Base-by-base conservation (phyloP, 2,329 filamentous ascomycete species). In the Trichoderma cornu-damae region DNA sequence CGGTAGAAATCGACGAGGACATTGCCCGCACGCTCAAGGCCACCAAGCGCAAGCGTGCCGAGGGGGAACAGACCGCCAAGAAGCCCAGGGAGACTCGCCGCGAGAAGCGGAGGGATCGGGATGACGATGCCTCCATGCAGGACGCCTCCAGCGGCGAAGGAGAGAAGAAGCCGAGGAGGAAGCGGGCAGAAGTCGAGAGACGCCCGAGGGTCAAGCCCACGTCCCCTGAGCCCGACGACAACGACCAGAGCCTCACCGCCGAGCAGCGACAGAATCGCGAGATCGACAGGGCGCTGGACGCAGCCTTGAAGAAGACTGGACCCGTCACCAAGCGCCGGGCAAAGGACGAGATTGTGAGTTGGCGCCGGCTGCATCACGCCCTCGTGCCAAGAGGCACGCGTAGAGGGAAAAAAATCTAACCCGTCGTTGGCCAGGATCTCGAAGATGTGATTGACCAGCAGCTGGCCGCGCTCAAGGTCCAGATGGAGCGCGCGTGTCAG, bases 401-500 rank as follows among this genome's bases (percentile, higher is more conserved):
- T 24, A 2, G 40, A 37, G n/a, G n/a, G n/a, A n/a, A n/a, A n/a
- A n/a, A n/a, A n/a, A 30, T 16, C 4, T 16, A 14, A 54, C 38
- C n/a, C 9, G 2, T 30, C 3, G 20, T 12, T 20, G 24, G 6
- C 14, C 65, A 93, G 88, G 93, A 97, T 63, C 80, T 97, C 46
- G 92, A 96, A 70, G 87, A 90, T 66, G 87, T 89, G 74, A 89
- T 93, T 63, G 94, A 97, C 69, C 88, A 91, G 43, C 87, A 95
- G 68, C 91, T 99, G 62, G 90, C 90, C 58, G 81, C 87, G 48
- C 87, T 99, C 70, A 94, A 94, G 68, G 81, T 89, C 54, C 85
- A 86, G 57, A 99, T 99, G 92, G 91, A 94, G 64, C 81, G 85
- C 63, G 94, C 94, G 14, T 96, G 93, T 60, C 84, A 92, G 71